Conservation (phyloP, 768 basidiomycete genomes). For the Lactarius pseudohatsudake region DNA sequence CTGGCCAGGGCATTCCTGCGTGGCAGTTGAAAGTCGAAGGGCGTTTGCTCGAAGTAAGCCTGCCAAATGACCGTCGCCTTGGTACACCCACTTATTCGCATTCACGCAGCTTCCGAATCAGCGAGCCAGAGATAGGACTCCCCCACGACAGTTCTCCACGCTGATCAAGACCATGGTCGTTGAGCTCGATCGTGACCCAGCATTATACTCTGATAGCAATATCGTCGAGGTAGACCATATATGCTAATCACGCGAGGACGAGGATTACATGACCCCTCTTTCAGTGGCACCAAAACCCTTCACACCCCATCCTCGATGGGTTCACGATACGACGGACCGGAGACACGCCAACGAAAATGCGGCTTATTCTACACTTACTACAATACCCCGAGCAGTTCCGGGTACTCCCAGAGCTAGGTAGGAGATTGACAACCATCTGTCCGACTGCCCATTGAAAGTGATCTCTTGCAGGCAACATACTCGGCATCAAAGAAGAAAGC, state of each 20-base stretch:
- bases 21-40: constrained; percentile 91
- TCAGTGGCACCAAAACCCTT: constrained; percentile 64
- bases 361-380: constrained; percentile 83
- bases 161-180: constrained; percentile 81
- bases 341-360: constrained; percentile 71
- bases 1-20: constrained; percentile 85
- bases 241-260: not conserved
- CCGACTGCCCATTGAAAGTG: not conserved
- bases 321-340: constrained; percentile 84
- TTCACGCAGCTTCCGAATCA: constrained; percentile 53
- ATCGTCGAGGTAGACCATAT: constrained; percentile 74
- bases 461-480: constrained; percentile 48
- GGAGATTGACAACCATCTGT: not conserved
- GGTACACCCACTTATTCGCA: constrained; percentile 7
- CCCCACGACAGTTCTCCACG: constrained; percentile 79
- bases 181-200: constrained; percentile 83
- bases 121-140: constrained; percentile 58
- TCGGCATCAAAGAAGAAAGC: constrained; percentile 84
- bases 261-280: not conserved
- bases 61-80: not conserved
- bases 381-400: constrained; percentile 83
- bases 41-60: constrained; percentile 71
- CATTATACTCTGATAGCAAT: constrained; percentile 79
- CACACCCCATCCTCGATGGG: constrained; percentile 70
- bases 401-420: constrained; percentile 73